These are phyloP conservation scores for Botrytis medusae DNA, from an alignment of 2,329 filamentous ascomycete species.

Conservation along the genomic window DNA sequence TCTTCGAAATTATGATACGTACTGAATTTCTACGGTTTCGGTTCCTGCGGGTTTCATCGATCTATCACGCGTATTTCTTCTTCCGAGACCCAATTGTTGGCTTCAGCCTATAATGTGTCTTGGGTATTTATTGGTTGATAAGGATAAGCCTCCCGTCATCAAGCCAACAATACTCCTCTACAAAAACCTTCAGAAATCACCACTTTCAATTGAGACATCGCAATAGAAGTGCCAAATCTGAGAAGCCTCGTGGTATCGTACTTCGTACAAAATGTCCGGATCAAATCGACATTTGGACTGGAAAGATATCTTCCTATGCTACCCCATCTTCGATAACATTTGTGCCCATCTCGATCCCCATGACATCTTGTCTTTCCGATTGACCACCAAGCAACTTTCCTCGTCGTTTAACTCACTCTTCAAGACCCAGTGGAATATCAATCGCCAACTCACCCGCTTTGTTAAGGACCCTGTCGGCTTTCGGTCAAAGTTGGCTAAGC, in stretches of 20 bases:
- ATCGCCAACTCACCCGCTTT: not conserved
- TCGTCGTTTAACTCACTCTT: not conserved
- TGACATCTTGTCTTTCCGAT: not conserved
- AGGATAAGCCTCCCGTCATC: not conserved
- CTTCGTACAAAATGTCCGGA: not conserved
- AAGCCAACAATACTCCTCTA: not conserved
- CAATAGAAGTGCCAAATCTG: not conserved
- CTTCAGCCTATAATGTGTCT: not conserved
- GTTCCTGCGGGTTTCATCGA: too few relatives aligned
- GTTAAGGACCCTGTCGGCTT: not conserved
- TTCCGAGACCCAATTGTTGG: not conserved
- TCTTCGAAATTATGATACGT: too few relatives aligned
- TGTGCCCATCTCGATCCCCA: not conserved
- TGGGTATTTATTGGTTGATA: not conserved
- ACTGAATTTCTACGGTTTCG: too few relatives aligned
- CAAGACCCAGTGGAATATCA: not conserved
- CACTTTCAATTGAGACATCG: not conserved
- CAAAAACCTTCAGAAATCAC: not conserved
- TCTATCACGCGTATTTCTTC: too few relatives aligned
- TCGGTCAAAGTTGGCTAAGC: not conserved
- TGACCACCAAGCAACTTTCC: not conserved
- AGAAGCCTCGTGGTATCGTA: not conserved
- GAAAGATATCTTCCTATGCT: not conserved
- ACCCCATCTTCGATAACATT: not conserved
- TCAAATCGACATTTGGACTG: not conserved